Conservation (phyloP, 202 grass and related monocot genomes). For the Hordeum pubiflorum region DNA sequence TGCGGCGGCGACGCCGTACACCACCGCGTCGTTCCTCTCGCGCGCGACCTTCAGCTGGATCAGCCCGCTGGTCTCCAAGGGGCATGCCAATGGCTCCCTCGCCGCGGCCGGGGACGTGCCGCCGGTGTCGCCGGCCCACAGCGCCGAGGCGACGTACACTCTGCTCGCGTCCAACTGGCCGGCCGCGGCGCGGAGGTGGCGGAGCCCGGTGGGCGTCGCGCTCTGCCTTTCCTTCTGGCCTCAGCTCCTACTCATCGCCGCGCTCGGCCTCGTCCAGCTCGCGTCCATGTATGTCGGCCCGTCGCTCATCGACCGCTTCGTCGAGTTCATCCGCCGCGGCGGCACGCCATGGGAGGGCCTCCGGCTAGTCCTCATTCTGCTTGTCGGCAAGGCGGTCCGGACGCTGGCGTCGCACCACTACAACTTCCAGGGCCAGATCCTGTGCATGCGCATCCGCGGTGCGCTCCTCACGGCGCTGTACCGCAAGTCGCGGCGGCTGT, state of each 20-base stretch:
- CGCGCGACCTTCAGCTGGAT: conserved; percentile 51
- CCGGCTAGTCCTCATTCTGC: conserved; percentile 27
- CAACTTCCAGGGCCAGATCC: conserved; percentile 42
- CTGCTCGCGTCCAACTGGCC: conserved; percentile 39
- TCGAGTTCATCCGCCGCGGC: conserved; percentile 38
- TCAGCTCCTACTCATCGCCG: conserved; percentile 28
- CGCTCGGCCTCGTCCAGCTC: conserved; percentile 20
- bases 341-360: conserved; percentile 23
- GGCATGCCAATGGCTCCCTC: conserved; percentile 21
- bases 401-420: conserved; percentile 44
- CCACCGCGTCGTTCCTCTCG: conserved; percentile 35
- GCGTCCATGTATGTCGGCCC: conserved; percentile 51
- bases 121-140: not conserved
- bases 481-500: conserved; percentile 45
- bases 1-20: not conserved
- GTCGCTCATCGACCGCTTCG: conserved; percentile 37
- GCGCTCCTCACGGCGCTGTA: conserved; percentile 51
- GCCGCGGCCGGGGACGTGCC: conserved; percentile 29
- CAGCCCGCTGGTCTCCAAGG: conserved; percentile 34
- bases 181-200: not conserved
- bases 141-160: conserved; percentile 20
- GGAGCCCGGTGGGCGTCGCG: conserved; percentile 24
- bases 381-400: conserved; percentile 32
- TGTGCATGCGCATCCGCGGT: conserved; percentile 57
- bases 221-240: conserved; percentile 52